These are phyloP conservation scores for Populus tomentosa DNA, from an alignment of 441 rosid genomes.

Conservation along the genomic window DNA sequence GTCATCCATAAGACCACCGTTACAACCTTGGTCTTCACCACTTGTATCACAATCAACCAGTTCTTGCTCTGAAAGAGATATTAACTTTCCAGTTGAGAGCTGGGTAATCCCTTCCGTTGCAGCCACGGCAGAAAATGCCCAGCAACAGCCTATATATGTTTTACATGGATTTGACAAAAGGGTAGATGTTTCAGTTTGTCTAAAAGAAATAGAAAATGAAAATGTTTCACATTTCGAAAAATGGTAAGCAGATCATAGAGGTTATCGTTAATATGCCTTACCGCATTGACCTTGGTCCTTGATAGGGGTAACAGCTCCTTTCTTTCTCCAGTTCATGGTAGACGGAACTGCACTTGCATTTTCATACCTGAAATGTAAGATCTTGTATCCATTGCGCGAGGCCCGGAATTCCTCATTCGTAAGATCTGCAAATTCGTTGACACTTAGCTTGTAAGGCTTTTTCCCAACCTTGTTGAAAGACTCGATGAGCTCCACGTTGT, in stretches of 20 bases:
- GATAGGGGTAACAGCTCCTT: not conserved
- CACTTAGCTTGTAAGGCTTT: slow-evolving; percentile 49
- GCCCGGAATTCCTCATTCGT: slow-evolving; percentile 65
- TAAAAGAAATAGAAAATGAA: too few species aligned
- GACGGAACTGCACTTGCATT: slow-evolving; percentile 33
- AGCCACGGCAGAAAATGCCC: not conserved
- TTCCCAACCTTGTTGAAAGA: slow-evolving; percentile 48
- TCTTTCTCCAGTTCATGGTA: not conserved
- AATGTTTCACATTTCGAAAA: not conserved
- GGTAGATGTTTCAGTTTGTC: not conserved
- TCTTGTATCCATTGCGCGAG: slow-evolving; percentile 50
- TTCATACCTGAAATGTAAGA: slow-evolving; percentile 43
- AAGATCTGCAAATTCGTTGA: slow-evolving; percentile 70
- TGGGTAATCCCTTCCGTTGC: not conserved
- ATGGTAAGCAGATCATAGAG: not conserved
- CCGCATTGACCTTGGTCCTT: not conserved
- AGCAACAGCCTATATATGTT: not conserved
- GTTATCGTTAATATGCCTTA: not conserved
- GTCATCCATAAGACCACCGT: not conserved
- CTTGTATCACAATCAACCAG: not conserved
- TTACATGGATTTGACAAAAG: not conserved
- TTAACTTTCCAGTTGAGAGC: not conserved
- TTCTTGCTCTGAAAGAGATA: not conserved
- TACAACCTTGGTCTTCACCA: not conserved
- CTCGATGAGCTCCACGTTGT: slow-evolving; percentile 64